These are phyloP conservation scores for Periglandula ipomoeae DNA, from an alignment of 2,329 filamentous ascomycete genomes.

Conservation along the genomic window DNA sequence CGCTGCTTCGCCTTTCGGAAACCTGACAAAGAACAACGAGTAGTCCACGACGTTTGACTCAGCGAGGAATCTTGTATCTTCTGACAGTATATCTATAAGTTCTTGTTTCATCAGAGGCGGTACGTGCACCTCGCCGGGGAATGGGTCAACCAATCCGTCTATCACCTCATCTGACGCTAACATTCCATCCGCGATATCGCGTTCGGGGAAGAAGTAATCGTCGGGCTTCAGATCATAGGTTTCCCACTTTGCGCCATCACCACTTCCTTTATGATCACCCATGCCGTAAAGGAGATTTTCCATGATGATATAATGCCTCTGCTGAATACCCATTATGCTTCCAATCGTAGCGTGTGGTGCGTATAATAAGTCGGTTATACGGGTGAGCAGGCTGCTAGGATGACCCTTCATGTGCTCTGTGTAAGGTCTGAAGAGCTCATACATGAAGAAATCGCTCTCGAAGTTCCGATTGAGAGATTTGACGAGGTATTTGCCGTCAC, in stretches of 20 bases:
- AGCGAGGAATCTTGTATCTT: constrained; percentile 55
- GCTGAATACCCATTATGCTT: constrained; percentile 47
- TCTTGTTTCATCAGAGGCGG: constrained; percentile 43
- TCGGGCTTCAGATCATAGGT: constrained; percentile 67
- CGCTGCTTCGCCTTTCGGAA: constrained; percentile 12
- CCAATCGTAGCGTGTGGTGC: constrained; percentile 48
- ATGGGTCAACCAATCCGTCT: constrained; percentile 56
- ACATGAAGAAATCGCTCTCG: constrained; percentile 61
- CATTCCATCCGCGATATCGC: constrained; percentile 56
- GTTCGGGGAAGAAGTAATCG: constrained; percentile 67
- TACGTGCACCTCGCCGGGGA: constrained; percentile 56
- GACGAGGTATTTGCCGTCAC: constrained; percentile 57
- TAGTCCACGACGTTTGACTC: constrained; percentile 63
- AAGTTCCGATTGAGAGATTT: constrained; percentile 63
- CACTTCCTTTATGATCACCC: constrained; percentile 25
- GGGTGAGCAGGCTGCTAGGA: constrained; percentile 53
- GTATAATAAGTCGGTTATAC: constrained; percentile 62
- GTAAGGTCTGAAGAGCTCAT: constrained; percentile 58
- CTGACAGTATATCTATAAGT: constrained; percentile 44
- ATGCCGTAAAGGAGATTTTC: constrained; percentile 63
- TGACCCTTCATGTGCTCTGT: constrained; percentile 52
- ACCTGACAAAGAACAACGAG: constrained; percentile 60
- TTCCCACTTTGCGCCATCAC: constrained; percentile 45
- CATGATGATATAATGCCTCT: constrained; percentile 69
- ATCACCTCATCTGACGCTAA: constrained; percentile 57